Percentiles rank a stretch among this genome's conserved stretches.
phyloP scores from a whole-genome alignment of 805 yeast genomes.

The Saturnispora zaruensis region DNA sequence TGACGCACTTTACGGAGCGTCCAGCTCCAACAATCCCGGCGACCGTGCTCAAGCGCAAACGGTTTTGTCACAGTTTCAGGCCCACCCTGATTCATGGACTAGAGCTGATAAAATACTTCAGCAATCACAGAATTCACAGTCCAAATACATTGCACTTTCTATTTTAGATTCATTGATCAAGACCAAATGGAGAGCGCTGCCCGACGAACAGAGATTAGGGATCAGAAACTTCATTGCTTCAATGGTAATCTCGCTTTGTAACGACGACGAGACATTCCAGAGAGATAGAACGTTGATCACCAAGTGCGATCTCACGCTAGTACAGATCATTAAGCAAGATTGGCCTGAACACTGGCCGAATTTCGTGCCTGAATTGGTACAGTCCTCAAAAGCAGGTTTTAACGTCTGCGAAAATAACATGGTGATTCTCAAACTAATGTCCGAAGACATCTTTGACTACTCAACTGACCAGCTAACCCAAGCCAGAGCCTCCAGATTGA shows the following conservation, averaged over 20 bases:
- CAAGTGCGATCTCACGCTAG: conserved; percentile 89
- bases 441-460: conserved; percentile 94
- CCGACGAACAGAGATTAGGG: conserved; percentile 81
- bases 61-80: conserved; percentile 74
- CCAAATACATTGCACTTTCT: conserved; percentile 86
- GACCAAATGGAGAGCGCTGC: conserved; percentile 89
- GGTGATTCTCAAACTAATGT: conserved; percentile 78
- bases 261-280: conserved; percentile 63
- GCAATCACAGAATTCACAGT: conserved; percentile 67
- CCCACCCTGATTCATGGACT: conserved; percentile 93
- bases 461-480: conserved; percentile 96
- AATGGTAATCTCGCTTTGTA: conserved; percentile 88
- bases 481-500: conserved; percentile 80
- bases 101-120: conserved; percentile 85
- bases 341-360: conserved; percentile 99
- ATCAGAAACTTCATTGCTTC: conserved; percentile 89
- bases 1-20: conserved; percentile 67
- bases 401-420: conserved; percentile 97
- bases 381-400: conserved; percentile 72
- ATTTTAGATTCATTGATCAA: conserved; percentile 84
- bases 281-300: conserved; percentile 76
- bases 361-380: conserved; percentile 87
- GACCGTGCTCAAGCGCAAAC: conserved; percentile 66
- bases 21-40: conserved; percentile 37
- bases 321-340: conserved; percentile 91